Base-by-base conservation (phyloP, 306 rosid species). In the Quercus suber region DNA sequence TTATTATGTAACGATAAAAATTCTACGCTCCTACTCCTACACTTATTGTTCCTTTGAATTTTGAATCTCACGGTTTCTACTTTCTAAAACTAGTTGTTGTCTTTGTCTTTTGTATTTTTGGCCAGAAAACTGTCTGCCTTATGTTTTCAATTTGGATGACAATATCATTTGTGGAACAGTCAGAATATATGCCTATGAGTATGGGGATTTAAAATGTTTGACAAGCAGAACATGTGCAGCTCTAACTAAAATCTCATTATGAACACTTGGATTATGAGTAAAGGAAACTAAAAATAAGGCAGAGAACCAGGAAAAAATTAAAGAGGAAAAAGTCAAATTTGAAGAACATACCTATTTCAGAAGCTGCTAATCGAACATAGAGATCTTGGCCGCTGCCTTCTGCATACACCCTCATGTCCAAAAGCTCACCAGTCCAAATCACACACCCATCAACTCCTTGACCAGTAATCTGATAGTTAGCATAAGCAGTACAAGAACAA, bases 391-490 rank as follows among this genome's bases (percentile, higher is more conserved):
- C 97, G 11, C 72, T 18, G 3, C 87, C 96, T 0, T 8, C 43
- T 7, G 85, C 17, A 51, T 86, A 89, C 37, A 23, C 35, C 57
- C 96, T 90, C 1, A 82, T 27, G 60, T 92, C 97, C 5, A 83
- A 0, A 14, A 92, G 89, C 4, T 84, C 82, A 28, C 49, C 87
- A 9, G 17, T 12, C 97, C 97, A 92, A 58, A 74, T 86, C 1
- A 86, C 92, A 57, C 97, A 92, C 1, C 97, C 97, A 14, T 92
- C 97, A 14, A 11, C 67, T 19, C 91, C 93, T 14, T 91, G 92
- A 31, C 74, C 73, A 0, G 14, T 30, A 4, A 88, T 41, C 45
- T 86, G 70, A 35, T 87, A 77, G 35, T 79, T 81, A 0, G 90
- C 86, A 85, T 77, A 92, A 52, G 87, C 97, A 9, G 75, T 90